Conservation (phyloP, 2,329 filamentous ascomycete species). For the Lithohypha guttulata region DNA sequence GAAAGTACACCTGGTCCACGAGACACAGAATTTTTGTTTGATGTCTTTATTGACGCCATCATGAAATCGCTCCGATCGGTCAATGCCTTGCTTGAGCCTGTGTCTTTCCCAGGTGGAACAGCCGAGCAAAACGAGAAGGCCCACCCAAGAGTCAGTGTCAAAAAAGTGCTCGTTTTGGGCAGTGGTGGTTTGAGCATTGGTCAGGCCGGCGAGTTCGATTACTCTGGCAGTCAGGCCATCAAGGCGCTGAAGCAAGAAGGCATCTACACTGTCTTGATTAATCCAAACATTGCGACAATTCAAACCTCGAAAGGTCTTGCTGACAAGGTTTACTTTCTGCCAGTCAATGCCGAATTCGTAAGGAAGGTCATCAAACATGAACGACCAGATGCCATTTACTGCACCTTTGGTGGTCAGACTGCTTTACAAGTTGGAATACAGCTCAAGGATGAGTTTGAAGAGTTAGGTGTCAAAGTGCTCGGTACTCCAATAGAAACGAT, state of each 20-base stretch:
- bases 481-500: constrained; percentile 97
- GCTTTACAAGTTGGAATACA: constrained; percentile 94
- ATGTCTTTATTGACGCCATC: constrained; percentile 88
- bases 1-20: constrained; percentile 92
- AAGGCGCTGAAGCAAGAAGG: constrained; percentile 97
- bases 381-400: constrained; percentile 90
- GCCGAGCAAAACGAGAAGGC: constrained; percentile 65
- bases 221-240: constrained; percentile 96
- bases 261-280: constrained; percentile 96
- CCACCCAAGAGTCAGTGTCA: constrained; percentile 70
- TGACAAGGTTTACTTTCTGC: constrained; percentile 97
- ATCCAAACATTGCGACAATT: constrained; percentile 97
- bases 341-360: constrained; percentile 92
- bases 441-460: constrained; percentile 92
- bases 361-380: constrained; percentile 95
- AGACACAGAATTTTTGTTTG: constrained; percentile 93
- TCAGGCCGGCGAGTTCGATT: constrained; percentile 97
- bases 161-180: constrained; percentile 90
- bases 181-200: constrained; percentile 94
- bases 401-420: constrained; percentile 95
- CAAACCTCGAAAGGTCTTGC: constrained; percentile 96
- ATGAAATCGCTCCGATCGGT: constrained; percentile 57
- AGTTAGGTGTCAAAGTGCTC: constrained; percentile 82
- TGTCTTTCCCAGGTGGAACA: constrained; percentile 78
- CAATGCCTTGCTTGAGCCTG: constrained; percentile 57